These are phyloP conservation scores for Epichloe gansuensis DNA, from an alignment of 2,329 filamentous ascomycete genomes.

Conservation along the genomic window DNA sequence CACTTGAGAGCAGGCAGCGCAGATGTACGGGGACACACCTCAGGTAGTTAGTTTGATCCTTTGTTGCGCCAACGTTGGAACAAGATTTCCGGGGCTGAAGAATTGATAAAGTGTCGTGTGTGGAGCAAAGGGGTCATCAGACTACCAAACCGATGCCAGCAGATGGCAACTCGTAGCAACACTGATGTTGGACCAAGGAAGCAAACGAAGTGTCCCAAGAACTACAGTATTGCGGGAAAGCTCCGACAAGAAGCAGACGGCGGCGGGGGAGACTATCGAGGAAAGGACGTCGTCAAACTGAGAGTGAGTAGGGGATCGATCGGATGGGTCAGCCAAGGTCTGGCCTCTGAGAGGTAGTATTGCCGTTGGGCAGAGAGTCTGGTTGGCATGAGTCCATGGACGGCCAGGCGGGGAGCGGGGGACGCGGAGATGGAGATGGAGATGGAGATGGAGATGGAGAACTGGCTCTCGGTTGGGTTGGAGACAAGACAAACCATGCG, in stretches of 20 bases:
- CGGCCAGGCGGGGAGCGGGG: neutral
- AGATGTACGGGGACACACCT: neutral
- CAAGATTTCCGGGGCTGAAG: neutral
- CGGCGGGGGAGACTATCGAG: neutral
- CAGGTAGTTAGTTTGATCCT: too few relatives aligned
- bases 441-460: neutral
- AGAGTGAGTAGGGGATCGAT: neutral
- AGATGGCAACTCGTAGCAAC: neutral
- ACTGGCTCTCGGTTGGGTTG: neutral
- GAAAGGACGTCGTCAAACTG: neutral
- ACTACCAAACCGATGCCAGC: neutral
- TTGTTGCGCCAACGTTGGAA: neutral
- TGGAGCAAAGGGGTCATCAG: neutral
- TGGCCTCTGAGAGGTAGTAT: neutral
- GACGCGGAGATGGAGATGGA: neutral
- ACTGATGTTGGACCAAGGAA: neutral
- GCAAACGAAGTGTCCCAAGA: neutral
- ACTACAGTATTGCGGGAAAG: neutral
- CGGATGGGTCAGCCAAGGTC: neutral
- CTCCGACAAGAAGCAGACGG: neutral
- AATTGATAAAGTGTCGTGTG: neutral
- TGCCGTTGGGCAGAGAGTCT: neutral
- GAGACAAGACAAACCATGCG: too few relatives aligned
- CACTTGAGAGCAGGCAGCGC: neutral
- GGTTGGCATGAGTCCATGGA: neutral